Percentiles rank a stretch among this genome's conserved stretches.
These are phyloP conservation scores for Helichrysum umbraculigerum DNA, from an alignment of 129 eudicot genomes.

Conservation along the genomic window DNA sequence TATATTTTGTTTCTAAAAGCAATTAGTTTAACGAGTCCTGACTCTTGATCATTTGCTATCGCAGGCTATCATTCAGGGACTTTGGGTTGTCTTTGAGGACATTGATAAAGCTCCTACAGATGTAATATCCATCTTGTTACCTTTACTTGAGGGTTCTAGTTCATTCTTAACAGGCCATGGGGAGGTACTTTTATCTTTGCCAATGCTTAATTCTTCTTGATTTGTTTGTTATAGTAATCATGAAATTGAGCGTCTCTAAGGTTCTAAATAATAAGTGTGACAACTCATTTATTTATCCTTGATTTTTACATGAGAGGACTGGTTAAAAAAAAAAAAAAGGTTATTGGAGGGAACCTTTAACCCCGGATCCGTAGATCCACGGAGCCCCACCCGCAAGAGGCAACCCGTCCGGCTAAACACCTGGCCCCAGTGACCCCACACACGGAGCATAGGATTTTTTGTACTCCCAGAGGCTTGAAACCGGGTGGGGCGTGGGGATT, in stretches of 20 bases:
- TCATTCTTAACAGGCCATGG: conserved; percentile 87
- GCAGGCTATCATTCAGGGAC: conserved; percentile 81
- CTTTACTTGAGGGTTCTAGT: conserved; percentile 82
- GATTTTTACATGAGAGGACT: not conserved
- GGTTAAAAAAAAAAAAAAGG: too few species aligned
- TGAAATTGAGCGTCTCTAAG: not conserved
- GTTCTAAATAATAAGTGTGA: conserved; percentile 7
- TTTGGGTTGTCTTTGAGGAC: conserved; percentile 98
- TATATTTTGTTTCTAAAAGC: not conserved
- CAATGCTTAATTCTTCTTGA: not conserved
- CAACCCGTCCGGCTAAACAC: too few species aligned
- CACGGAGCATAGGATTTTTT: too few species aligned
- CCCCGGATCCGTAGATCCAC: too few species aligned
- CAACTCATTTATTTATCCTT: not conserved
- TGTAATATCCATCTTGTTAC: conserved; percentile 83
- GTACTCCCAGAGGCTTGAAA: too few species aligned
- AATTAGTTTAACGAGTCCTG: not conserved
- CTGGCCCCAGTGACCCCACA: too few species aligned
- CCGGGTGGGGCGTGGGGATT: too few species aligned
- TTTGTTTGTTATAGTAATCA: not conserved
- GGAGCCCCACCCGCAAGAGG: too few species aligned
- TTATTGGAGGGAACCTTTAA: too few species aligned
- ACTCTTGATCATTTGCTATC: not conserved
- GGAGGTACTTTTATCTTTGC: conserved; percentile 54
- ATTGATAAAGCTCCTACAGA: conserved; percentile 96